These are phyloP conservation scores for Hypoxylon rubiginosum DNA, from an alignment of 2,329 filamentous ascomycete genomes.

Conservation along the genomic window DNA sequence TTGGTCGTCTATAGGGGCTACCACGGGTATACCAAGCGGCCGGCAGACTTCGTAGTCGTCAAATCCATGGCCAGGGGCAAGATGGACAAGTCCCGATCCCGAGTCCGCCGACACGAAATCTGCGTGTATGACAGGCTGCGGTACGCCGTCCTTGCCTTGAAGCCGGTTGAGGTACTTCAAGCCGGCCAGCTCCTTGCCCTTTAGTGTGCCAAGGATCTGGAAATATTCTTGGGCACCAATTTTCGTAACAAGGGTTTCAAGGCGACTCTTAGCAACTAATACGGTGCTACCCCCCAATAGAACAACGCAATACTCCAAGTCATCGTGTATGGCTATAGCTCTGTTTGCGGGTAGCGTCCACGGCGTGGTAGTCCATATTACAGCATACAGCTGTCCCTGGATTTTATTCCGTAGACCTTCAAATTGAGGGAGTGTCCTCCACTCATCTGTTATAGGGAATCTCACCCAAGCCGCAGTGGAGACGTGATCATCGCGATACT, in stretches of 20 bases:
- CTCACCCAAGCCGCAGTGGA: slow-evolving; percentile 83
- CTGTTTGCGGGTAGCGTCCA: slow-evolving; percentile 97
- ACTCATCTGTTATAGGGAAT: slow-evolving; percentile 74
- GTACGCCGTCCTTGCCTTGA: slow-evolving; percentile 66
- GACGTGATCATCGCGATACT: slow-evolving; percentile 81
- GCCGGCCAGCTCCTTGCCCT: slow-evolving; percentile 74
- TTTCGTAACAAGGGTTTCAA: slow-evolving; percentile 69
- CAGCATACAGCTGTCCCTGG: slow-evolving; percentile 77
- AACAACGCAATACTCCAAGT: slow-evolving; percentile 80
- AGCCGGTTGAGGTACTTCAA: slow-evolving; percentile 80
- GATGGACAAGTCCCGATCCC: slow-evolving; percentile 95
- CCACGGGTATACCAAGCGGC: slow-evolving; percentile 76
- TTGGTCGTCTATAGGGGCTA: slow-evolving; percentile 85
- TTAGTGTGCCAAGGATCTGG: slow-evolving; percentile 68
- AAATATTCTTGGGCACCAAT: slow-evolving; percentile 59
- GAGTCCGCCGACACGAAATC: slow-evolving; percentile 91
- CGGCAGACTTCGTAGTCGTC: slow-evolving; percentile 92
- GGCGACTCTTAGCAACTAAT: slow-evolving; percentile 78
- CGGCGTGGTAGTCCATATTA: slow-evolving; percentile 98
- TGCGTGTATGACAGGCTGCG: slow-evolving; percentile 82
- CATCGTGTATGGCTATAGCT: slow-evolving; percentile 84
- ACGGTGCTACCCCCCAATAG: slow-evolving; percentile 69
- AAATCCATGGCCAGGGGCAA: slow-evolving; percentile 94
- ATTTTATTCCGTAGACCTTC: slow-evolving; percentile 54
- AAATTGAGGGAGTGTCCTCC: slow-evolving; percentile 55